phyloP scores from a whole-genome alignment of 148 eudicot genomes.

The Agrostemma githago region DNA sequence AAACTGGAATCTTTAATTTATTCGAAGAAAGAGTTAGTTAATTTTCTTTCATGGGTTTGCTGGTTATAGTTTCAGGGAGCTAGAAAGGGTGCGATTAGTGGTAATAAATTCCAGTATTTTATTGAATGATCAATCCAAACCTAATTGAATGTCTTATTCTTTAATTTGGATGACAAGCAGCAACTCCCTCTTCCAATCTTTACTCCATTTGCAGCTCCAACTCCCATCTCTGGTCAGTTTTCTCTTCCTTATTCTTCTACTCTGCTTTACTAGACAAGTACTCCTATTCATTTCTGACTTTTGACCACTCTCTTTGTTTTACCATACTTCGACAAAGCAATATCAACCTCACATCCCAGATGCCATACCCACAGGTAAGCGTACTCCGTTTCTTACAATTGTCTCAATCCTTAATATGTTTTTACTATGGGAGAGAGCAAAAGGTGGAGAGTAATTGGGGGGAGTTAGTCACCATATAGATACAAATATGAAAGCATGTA shows the following conservation, averaged over 20 bases:
- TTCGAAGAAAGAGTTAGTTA: too few relatives aligned
- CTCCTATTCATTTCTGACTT: not conserved
- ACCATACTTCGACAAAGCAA: slow-evolving; percentile 34
- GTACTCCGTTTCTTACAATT: not conserved
- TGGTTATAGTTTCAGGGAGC: too few relatives aligned
- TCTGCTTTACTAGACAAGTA: not conserved
- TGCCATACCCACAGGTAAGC: slow-evolving; percentile 27
- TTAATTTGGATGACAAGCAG: slow-evolving; percentile 39
- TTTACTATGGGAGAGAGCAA: not conserved
- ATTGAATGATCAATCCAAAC: too few relatives aligned
- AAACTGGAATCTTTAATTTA: too few relatives aligned
- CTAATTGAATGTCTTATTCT: slow-evolving; percentile 76
- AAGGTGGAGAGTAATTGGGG: not conserved
- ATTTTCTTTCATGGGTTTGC: too few relatives aligned
- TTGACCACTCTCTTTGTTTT: not conserved
- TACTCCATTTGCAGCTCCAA: slow-evolving; percentile 29
- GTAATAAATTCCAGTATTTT: too few relatives aligned
- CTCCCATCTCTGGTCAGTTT: slow-evolving; percentile 47
- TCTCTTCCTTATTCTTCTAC: too few relatives aligned
- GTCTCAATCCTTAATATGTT: not conserved
- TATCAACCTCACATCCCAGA: slow-evolving; percentile 34
- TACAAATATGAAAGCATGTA: too few relatives aligned
- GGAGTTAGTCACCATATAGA: too few relatives aligned
- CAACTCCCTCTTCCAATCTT: not conserved
- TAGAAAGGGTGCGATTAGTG: too few relatives aligned